Conservation (phyloP, 306 rosid genomes). For the Sophora flavescens region DNA sequence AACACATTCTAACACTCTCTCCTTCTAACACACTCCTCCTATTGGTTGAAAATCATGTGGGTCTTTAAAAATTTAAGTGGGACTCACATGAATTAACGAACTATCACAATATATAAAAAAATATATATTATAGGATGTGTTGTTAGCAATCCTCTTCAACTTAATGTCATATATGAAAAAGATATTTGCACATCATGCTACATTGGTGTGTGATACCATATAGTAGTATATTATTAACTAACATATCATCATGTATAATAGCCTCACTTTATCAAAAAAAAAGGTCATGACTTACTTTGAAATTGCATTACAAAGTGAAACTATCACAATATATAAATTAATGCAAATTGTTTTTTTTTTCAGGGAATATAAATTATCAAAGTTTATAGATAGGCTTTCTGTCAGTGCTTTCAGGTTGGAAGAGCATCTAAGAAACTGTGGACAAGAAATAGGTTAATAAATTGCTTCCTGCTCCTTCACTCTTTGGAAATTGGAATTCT, state of each 20-base stretch:
- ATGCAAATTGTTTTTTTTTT: background rate
- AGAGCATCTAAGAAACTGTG: background rate
- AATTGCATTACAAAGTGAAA: background rate
- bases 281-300: background rate
- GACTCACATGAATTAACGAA: no score
- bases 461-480: background rate
- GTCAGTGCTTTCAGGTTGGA: background rate
- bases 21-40: no score
- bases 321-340: background rate
- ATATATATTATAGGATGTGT: no score
- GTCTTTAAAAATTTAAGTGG: no score
- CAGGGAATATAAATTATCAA: conserved; percentile 37
- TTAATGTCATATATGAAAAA: background rate
- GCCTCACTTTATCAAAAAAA: background rate
- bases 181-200: background rate
- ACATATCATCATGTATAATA: background rate
- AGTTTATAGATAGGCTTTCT: background rate
- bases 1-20: no score
- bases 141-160: no score
- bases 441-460: conserved; percentile 29
- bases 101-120: no score
- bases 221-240: no score
- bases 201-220: no score
- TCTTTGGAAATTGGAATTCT: background rate
- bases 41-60: no score